A percentile compares a stretch with the other conserved stretches of the same genome.
Evolutionary conservation across 495 filamentous ascomycete species (phyloP).

Genomic region (Jackrogersella multiformis): DNA sequence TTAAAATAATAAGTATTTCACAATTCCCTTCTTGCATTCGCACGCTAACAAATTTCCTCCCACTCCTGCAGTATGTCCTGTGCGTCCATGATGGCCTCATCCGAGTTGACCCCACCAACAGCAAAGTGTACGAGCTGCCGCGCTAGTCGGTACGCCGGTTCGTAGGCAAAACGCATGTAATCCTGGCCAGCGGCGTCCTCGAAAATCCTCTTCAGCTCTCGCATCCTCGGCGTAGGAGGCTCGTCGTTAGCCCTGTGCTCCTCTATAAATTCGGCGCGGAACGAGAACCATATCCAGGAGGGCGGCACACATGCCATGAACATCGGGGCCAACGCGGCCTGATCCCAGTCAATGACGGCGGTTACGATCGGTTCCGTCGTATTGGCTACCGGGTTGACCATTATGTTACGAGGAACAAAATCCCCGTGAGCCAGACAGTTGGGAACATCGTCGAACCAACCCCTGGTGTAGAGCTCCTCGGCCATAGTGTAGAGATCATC

Average conservation of each 20-base stretch:
- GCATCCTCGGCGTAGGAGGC: neutral
- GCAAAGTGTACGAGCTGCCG: slow-evolving; percentile 42
- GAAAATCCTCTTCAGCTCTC: slow-evolving; percentile 53
- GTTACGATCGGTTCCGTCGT: slow-evolving; percentile 1
- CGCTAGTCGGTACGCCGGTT: slow-evolving; percentile 37
- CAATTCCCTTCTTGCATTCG: too few species aligned
- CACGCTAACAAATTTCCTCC: too few species aligned
- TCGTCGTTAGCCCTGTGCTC: neutral
- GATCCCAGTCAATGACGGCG: slow-evolving; percentile 13
- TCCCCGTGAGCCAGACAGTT: slow-evolving; percentile 14
- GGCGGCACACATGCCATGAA: slow-evolving; percentile 20
- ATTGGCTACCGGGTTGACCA: neutral
- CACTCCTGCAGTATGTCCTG: neutral
- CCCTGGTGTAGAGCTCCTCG: neutral
- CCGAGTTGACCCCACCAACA: slow-evolving; percentile 13
- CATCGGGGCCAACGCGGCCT: neutral
- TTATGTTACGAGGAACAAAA: slow-evolving; percentile 11
- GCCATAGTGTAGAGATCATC: neutral
- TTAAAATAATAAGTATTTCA: too few species aligned
- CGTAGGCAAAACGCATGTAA: slow-evolving; percentile 37
- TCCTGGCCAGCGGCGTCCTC: slow-evolving; percentile 43
- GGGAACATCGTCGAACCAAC: neutral
- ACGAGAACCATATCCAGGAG: slow-evolving; percentile 13
- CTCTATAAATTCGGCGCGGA: neutral
- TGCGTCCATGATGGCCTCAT: neutral